Conservation (phyloP, 257 asterid species). For the Nicotiana tomentosiformis region DNA sequence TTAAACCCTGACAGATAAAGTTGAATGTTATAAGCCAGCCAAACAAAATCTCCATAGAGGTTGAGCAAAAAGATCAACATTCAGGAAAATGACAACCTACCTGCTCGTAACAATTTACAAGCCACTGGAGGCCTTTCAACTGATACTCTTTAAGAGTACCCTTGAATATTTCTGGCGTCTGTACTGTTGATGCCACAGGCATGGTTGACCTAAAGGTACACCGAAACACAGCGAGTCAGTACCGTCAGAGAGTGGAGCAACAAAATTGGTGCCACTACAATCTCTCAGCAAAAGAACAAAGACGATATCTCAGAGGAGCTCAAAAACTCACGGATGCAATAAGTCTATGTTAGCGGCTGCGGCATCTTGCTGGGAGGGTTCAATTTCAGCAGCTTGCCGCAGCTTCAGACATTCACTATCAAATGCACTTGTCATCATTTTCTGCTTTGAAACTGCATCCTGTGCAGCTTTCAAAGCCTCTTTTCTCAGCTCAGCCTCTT, state of each 20-base stretch:
- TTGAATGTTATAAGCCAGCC: not conserved
- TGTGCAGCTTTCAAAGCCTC: constrained; percentile 99
- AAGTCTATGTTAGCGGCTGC: constrained; percentile 73
- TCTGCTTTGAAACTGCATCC: constrained; percentile 99
- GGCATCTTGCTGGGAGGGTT: constrained; percentile 59
- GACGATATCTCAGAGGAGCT: not conserved
- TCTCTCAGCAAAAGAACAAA: constrained; percentile 7
- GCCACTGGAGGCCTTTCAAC: constrained; percentile 98
- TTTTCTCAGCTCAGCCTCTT: constrained; percentile 87
- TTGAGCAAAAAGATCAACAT: constrained; percentile 8
- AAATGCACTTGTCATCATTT: constrained; percentile 75
- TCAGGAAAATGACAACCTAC: constrained; percentile 25
- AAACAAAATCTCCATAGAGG: constrained; percentile 9
- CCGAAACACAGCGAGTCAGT: constrained; percentile 11
- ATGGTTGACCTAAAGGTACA: constrained; percentile 73
- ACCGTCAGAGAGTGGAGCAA: not conserved
- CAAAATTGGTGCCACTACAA: not conserved
- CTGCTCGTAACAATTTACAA: constrained; percentile 98
- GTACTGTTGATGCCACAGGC: constrained; percentile 94
- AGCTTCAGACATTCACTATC: constrained; percentile 78
- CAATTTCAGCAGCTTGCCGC: constrained; percentile 56
- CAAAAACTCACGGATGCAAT: constrained; percentile 79
- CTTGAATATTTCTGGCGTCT: constrained; percentile 78
- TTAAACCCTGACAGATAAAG: constrained; percentile 57
- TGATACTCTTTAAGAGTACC: constrained; percentile 94